These are phyloP conservation scores for Juncus effusus DNA, from an alignment of 176 grass and related monocot species.

Conservation along the genomic window DNA sequence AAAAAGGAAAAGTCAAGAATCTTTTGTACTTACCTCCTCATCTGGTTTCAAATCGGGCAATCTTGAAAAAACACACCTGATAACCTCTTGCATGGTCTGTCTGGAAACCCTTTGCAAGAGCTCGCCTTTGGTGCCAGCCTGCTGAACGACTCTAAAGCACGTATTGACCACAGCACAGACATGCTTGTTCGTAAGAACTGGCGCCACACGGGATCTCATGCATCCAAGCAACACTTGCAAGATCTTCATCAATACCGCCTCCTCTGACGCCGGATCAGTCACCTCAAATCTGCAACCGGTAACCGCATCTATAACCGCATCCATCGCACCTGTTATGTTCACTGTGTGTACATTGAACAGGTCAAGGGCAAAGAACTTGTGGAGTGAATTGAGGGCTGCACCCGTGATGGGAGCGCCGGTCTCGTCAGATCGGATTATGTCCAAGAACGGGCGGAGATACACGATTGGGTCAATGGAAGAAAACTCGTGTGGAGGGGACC, in stretches of 20 bases:
- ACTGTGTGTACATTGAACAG: conserved; percentile 39
- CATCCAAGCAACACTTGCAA: conserved; percentile 85
- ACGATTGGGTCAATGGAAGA: conserved; percentile 47
- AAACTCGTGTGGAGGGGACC: conserved; percentile 33
- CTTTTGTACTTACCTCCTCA: not conserved
- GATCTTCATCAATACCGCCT: conserved; percentile 80
- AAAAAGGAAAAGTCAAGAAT: conserved; percentile 23
- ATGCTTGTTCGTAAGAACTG: conserved; percentile 62
- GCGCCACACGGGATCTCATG: conserved; percentile 54
- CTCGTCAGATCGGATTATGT: conserved; percentile 90
- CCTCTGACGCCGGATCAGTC: conserved; percentile 88
- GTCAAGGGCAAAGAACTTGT: conserved; percentile 86
- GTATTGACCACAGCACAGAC: conserved; percentile 86
- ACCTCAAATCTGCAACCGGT: conserved; percentile 91
- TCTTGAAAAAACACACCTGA: conserved; percentile 64
- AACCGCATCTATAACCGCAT: conserved; percentile 77
- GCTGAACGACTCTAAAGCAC: conserved; percentile 95
- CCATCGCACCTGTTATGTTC: conserved; percentile 46
- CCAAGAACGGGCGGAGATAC: conserved; percentile 78
- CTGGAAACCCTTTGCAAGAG: conserved; percentile 88
- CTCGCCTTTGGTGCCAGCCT: conserved; percentile 95
- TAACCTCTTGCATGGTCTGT: conserved; percentile 96
- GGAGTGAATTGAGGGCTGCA: conserved; percentile 70
- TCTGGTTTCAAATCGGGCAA: conserved; percentile 41
- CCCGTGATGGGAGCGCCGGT: conserved; percentile 93